Base-by-base conservation (phyloP, 768 basidiomycete genomes). In the Tulasnella sp. region DNA sequence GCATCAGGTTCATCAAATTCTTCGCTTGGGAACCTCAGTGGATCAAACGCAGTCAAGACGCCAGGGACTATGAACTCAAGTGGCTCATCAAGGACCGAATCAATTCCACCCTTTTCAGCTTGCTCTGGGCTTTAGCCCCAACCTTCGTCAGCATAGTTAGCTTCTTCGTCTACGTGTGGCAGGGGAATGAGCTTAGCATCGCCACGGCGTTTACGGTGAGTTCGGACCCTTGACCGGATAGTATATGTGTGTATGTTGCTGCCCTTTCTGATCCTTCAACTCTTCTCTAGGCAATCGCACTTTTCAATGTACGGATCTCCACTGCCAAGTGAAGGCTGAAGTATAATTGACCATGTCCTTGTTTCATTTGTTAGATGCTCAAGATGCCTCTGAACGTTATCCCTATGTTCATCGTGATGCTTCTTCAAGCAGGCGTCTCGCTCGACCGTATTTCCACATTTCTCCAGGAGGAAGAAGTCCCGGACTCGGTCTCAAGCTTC, bases 131-230 rank as follows among this genome's bases (percentile, higher is more conserved):
- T 1, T 85, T 86, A 11, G 92, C 92, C 0, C 95, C 95, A 0
- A 90, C 94, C 69, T 81, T 92, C 15, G 89, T 97, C 22, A 93
- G 93, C 1, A 86, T 95, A 75, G 86, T 92, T 19, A 90, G 92
- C 1, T 97, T 97, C 86, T 86, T 89, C 80, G 86, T 85, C 25
- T 94, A 89, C 78, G 89, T 96, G 36, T 83, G 89, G 78, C 88
- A 87, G 79, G 91, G 92, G 0, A 87, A 93, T 67, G 84, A 92
- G 81, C 82, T 99, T 68, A 91, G 93, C 0, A 86, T 96, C 70
- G 86, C 91, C 11, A 86, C 89, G 22, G 96, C 96, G 0, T 97
- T 97, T 81, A 97, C 96, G 64, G 91, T 67, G 54, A 76, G 67
- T 31, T 1, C 39, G 25, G 37, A 19, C 36, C 34, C 19, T 8